These are phyloP conservation scores for Neohortaea acidophila DNA, from an alignment of 495 filamentous ascomycete species.

Conservation along the genomic window DNA sequence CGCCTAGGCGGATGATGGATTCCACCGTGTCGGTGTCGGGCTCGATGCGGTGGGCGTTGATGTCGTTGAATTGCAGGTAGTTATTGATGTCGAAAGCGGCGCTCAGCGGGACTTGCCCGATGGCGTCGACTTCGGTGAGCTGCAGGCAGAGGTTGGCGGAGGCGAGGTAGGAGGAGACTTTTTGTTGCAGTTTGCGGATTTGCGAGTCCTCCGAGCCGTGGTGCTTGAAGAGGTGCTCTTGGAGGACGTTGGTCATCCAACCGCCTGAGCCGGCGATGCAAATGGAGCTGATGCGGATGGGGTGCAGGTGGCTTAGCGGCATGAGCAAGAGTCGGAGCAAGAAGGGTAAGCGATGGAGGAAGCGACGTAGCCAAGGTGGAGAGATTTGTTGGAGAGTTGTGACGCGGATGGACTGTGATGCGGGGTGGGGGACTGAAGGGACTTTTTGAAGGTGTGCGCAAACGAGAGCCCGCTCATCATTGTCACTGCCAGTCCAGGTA, in stretches of 20 bases:
- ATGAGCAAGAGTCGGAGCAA: conserved; percentile 23
- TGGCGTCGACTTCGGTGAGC: conserved; percentile 17
- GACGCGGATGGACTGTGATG: conserved; percentile 23
- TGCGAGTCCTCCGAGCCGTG: conserved; percentile 20
- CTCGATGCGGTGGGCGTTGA: conserved; percentile 25
- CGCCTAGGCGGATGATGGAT: conserved; percentile 24
- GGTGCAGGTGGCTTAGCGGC: conserved; percentile 26
- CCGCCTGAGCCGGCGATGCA: conserved; percentile 24
- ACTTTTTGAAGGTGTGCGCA: conserved; percentile 23
- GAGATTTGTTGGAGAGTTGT: conserved; percentile 23
- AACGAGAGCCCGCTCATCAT: conserved; percentile 24
- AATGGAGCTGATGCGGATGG: conserved; percentile 23
- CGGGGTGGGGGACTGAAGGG: conserved; percentile 28
- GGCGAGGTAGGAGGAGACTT: conserved; percentile 24
- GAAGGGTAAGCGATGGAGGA: conserved; percentile 27
- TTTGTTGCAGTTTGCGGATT: conserved; percentile 20
- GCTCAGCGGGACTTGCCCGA: conserved; percentile 24
- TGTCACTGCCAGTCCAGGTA: conserved; percentile 12
- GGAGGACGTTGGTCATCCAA: conserved; percentile 23
- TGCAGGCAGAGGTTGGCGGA: conserved; percentile 27
- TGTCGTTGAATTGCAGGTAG: conserved; percentile 21
- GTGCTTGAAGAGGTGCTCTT: conserved; percentile 25
- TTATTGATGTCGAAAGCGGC: conserved; percentile 22
- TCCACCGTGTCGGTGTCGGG: conserved; percentile 16
- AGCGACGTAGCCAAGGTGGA: conserved; percentile 19